A percentile compares a stretch with the other conserved stretches of the same genome.
Evolutionary conservation across 2,329 filamentous ascomycete genomes (phyloP).

Genomic region (Xenoacremonium recifei): DNA sequence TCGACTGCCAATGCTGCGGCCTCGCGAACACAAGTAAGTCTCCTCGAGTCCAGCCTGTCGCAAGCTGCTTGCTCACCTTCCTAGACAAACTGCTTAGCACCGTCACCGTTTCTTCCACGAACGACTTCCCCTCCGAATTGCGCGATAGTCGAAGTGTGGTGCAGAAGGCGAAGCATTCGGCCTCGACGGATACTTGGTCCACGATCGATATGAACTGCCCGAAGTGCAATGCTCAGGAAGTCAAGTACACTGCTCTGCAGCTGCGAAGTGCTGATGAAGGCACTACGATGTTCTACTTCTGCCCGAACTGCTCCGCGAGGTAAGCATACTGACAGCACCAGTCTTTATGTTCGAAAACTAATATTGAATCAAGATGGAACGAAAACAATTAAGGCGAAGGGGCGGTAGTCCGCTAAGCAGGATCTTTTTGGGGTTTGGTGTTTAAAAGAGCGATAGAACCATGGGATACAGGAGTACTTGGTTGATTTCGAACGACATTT

Average conservation of each 20-base stretch:
- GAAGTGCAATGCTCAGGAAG: conserved; percentile 8
- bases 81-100: conserved; percentile 4
- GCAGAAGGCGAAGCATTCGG: not conserved
- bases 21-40: conserved; percentile 1
- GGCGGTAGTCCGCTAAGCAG: too few relatives aligned
- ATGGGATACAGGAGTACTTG: too few relatives aligned
- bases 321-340: not conserved
- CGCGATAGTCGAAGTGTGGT: conserved; percentile 5
- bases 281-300: conserved; percentile 14
- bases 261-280: conserved; percentile 14
- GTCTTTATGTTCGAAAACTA: not conserved
- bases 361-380: conserved; percentile 10
- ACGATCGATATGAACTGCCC: conserved; percentile 9
- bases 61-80: not conserved
- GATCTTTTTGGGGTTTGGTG: too few relatives aligned
- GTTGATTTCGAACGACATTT: too few relatives aligned
- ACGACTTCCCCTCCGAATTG: conserved; percentile 11
- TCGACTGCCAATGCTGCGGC: conserved; percentile 9
- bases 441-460: too few relatives aligned
- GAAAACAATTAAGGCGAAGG: conserved; percentile 12
- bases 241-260: conserved; percentile 13
- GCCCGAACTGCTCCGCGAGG: conserved; percentile 9
- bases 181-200: conserved; percentile 4
- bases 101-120: conserved; percentile 5
- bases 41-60: not conserved